Evolutionary conservation across 202 grass and related monocot species (phyloP), one percentile per base, ranked within the genome.

Genomic region (Setaria italica): DNA sequence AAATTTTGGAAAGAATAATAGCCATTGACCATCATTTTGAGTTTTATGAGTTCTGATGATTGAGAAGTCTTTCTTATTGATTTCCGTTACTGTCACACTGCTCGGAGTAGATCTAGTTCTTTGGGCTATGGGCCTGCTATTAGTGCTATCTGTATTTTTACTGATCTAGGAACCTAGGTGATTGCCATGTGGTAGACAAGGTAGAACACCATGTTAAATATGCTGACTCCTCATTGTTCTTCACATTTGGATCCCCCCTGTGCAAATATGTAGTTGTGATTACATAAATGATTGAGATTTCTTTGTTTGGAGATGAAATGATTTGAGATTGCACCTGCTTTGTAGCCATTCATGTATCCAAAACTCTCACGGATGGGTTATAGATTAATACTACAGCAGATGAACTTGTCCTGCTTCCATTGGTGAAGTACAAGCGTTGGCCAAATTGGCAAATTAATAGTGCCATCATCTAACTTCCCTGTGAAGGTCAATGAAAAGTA

Each of bases 1-100:
- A 75, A 71, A 21, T 83, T 82, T 82, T 86, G 39, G 66, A 48
- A 78, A 85, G 39, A 71, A 70, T 71, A 64, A 72, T 62, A 63
- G 46, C 39, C 66, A 66, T 72, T 72, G 88, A 82, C 42, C 33
- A 45, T 20, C 35, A 25, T 5, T 62, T 42, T 35, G 10, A 72
- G 13, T 67, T 49, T 42, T 78, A 57, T 82, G 4, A 71, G 82
- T 74, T 79, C 42, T 79, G 25, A 13, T 13, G 73, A 50, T 15
- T 4, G 30, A 7, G 7, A 72, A 48, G 11, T 47, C 67, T 66
- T 78, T 64, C n/a, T 62, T 45, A 12, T 75, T 70, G 29, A 13
- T 59, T 78, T 65, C 29, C 19, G 73, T 39, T 79, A 41, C 10
- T 56, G 3, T 34, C 39, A 19, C 35, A 41, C 53, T 62, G 29